Conservation (phyloP, 2,329 filamentous ascomycete species). For the Plenodomus lindquistii region DNA sequence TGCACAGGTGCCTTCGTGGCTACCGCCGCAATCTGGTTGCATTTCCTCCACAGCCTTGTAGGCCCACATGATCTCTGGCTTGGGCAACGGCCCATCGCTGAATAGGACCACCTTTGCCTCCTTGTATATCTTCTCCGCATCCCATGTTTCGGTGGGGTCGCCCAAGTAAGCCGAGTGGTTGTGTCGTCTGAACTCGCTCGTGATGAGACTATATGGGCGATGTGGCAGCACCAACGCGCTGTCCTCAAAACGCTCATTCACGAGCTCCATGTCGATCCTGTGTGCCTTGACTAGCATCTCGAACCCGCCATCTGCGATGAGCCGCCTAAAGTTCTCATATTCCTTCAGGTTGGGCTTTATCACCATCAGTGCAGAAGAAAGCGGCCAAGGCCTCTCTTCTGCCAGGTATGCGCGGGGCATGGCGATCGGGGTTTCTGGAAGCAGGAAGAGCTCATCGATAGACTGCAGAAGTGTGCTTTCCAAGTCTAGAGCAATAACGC, state of each 20-base stretch:
- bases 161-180: conserved; percentile 59
- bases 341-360: conserved; percentile 62
- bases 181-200: conserved; percentile 63
- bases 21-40: conserved; percentile 50
- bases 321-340: conserved; percentile 45
- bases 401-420: conserved; percentile 76
- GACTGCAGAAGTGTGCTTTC: conserved; percentile 64
- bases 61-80: conserved; percentile 62
- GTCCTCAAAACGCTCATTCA: conserved; percentile 65
- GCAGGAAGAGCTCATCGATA: conserved; percentile 73
- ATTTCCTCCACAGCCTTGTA: conserved; percentile 46
- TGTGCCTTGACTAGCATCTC: conserved; percentile 34
- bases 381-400: conserved; percentile 55
- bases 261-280: conserved; percentile 68
- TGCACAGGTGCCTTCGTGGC: conserved; percentile 33
- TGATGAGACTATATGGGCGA: conserved; percentile 63
- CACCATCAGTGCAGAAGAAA: conserved; percentile 66
- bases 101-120: conserved; percentile 72
- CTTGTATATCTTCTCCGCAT: conserved; percentile 58
- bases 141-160: conserved; percentile 60
- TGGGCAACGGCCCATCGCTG: conserved; percentile 71
- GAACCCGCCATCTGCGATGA: conserved; percentile 33
- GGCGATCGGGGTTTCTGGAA: conserved; percentile 63
- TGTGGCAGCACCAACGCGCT: conserved; percentile 67
- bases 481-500: conserved; percentile 64